These are phyloP conservation scores for Aspergillus cejpii DNA, from an alignment of 2,329 filamentous ascomycete species.

Conservation along the genomic window DNA sequence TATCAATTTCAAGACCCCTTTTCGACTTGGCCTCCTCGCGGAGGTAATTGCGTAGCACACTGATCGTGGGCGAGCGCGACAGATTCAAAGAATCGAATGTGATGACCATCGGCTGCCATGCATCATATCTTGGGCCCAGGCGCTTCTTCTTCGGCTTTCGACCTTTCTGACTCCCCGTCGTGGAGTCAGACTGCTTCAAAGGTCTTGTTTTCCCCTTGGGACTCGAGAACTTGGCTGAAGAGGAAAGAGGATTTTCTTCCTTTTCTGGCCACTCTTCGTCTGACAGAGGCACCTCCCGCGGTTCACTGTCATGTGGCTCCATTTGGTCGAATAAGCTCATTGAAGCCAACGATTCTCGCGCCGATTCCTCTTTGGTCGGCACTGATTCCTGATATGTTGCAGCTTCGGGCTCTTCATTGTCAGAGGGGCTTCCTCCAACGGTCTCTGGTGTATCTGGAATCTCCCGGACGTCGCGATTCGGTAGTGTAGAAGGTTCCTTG, in stretches of 20 bases:
- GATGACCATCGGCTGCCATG: conserved; percentile 63
- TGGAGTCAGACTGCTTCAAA: conserved; percentile 9
- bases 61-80: conserved; percentile 58
- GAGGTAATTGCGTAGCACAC: conserved; percentile 68
- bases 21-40: conserved; percentile 63
- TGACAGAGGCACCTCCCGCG: conserved; percentile 6
- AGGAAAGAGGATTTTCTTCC: conserved; percentile 21
- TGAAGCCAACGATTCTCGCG: conserved; percentile 23
- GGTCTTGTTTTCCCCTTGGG: conserved; percentile 7
- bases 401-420: not conserved
- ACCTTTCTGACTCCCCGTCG: conserved; percentile 10
- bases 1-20: conserved; percentile 43
- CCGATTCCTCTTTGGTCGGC: conserved; percentile 19
- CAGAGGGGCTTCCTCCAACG: not conserved
- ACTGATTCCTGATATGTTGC: conserved; percentile 1
- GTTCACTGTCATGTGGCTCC: not conserved
- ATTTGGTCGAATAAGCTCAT: conserved; percentile 25
- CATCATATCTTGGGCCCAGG: conserved; percentile 40
- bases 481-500: conserved; percentile 9
- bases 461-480: conserved; percentile 21
- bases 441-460: conserved; percentile 26
- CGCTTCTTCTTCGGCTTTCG: conserved; percentile 27
- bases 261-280: conserved; percentile 28
- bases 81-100: conserved; percentile 78
- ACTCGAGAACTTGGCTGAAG: conserved; percentile 15